Conservation (phyloP, 2,329 filamentous ascomycete genomes). For the Trichocomaceae sp. region DNA sequence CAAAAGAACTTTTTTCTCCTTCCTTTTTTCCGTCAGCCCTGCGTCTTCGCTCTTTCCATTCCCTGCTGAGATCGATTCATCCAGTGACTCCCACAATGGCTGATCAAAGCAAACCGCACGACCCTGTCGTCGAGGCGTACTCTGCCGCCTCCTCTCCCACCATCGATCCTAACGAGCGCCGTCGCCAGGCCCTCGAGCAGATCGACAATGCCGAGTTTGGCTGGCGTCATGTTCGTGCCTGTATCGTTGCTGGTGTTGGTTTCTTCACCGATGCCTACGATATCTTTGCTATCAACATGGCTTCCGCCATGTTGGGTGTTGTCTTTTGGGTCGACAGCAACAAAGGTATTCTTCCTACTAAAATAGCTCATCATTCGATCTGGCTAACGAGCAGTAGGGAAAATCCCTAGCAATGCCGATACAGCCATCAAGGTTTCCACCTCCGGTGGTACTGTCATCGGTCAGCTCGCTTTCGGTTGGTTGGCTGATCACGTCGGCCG, state of each 20-base stretch:
- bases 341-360: conserved; percentile 30
- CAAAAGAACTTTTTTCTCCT: too few species aligned
- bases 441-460: conserved; percentile 74
- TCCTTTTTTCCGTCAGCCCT: not conserved
- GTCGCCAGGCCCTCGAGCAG: conserved; percentile 70
- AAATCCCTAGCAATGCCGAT: conserved; percentile 3
- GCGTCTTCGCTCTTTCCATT: not conserved
- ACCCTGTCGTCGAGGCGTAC: conserved; percentile 4
- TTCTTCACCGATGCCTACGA: conserved; percentile 87
- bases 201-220: conserved; percentile 76
- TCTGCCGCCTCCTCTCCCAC: conserved; percentile 6
- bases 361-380: not conserved
- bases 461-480: conserved; percentile 72
- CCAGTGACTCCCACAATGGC: conserved; percentile 4
- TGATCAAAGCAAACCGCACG: conserved; percentile 3
- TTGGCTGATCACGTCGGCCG: conserved; percentile 71
- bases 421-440: conserved; percentile 69
- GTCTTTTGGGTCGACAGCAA: conserved; percentile 58
- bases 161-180: conserved; percentile 67
- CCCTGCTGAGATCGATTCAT: not conserved
- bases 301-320: conserved; percentile 69
- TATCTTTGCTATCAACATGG: conserved; percentile 69
- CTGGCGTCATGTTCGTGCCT: conserved; percentile 75
- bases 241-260: conserved; percentile 72
- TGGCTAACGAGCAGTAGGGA: not conserved